Base-by-base conservation (phyloP, 192 early-diverging fungal species). In the Coemansia sp. region DNA sequence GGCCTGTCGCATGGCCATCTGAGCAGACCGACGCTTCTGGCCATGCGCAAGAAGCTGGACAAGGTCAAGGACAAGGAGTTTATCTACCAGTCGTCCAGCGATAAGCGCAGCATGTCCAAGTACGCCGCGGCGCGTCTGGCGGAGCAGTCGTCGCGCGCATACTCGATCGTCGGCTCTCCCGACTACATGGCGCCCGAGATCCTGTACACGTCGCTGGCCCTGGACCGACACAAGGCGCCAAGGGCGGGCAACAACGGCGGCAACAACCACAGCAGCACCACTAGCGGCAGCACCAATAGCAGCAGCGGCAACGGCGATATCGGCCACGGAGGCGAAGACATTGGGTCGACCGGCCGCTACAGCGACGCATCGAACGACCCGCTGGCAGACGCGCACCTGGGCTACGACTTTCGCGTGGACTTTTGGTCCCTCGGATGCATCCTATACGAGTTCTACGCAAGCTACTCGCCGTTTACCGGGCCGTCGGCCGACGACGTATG, bases 131-230 rank as follows among this genome's bases (percentile, higher is more conserved):
- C 69, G 59, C 83, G 68, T 63, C 63, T 72, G 69, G 79, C 56
- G 49, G 83, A 65, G 69, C 75, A 63, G 72, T 67, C 90, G 74
- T 24, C 65, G n/a, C 68, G 77, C 0, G 77, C 77, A 0, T 93
- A 86, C 59, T 91, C 91, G 0, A 85, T 94, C 23, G 94, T 96
- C 4, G 94, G 94, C 16, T 88, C 87, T 6, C 92, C 93, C 19
- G 93, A 96, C 65, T 96, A 96, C 78, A 96, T 96, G 93, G 93
- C 93, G 8, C 90, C 91, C 2, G 94, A 96, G 71, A 87, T 95
- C 28, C 81, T 96, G 18, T 78, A 69, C 48, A 83, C 83, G 45
- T 79, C 78, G 52, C 61, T 75, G 28, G 78, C 72, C 11, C 32
- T 64, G 27, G 75, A 70, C 63, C 54, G 54, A n/a, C 51, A 58